phyloP scores from a whole-genome alignment of 169 alveolate genomes.

The Amoebophrya sp. region DNA sequence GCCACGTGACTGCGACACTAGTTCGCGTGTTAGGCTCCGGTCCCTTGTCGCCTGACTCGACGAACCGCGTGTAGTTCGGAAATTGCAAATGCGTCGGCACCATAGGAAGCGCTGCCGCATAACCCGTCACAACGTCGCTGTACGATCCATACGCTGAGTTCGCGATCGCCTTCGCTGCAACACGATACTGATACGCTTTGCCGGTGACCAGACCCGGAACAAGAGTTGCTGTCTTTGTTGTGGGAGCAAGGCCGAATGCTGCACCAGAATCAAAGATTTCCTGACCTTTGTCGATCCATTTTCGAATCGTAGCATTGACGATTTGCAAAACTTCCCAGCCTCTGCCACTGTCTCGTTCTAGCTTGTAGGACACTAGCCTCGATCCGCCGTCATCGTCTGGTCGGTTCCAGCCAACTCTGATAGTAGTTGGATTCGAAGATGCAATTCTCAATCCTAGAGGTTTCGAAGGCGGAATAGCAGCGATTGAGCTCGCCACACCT shows the following conservation, averaged over 20 bases:
- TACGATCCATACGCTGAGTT: neutral
- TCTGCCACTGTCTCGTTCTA: constrained; percentile 34
- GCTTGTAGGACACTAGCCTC: neutral
- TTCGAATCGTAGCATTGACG: neutral
- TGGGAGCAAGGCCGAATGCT: neutral
- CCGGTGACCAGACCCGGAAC: neutral
- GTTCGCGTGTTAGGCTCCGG: neutral
- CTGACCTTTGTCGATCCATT: neutral
- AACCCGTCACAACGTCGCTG: constrained; percentile 5
- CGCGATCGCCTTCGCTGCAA: constrained; percentile 27
- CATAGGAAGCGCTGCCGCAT: constrained; percentile 12
- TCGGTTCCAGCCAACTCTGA: constrained; percentile 14
- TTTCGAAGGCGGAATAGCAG: constrained; percentile 25
- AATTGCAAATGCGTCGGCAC: neutral
- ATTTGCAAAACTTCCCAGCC: neutral
- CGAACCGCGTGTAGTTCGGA: neutral
- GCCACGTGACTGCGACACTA: neutral
- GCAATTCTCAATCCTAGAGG: neutral
- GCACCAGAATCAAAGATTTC: neutral
- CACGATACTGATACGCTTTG: neutral
- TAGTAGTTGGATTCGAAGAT: neutral
- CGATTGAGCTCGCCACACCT: neutral
- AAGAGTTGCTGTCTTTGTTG: neutral
- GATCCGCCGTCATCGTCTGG: constrained; percentile 27
- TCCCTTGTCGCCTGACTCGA: neutral